These are phyloP conservation scores for Phalaenopsis equestris DNA, from an alignment of 106 monocot genomes.

Conservation along the genomic window DNA sequence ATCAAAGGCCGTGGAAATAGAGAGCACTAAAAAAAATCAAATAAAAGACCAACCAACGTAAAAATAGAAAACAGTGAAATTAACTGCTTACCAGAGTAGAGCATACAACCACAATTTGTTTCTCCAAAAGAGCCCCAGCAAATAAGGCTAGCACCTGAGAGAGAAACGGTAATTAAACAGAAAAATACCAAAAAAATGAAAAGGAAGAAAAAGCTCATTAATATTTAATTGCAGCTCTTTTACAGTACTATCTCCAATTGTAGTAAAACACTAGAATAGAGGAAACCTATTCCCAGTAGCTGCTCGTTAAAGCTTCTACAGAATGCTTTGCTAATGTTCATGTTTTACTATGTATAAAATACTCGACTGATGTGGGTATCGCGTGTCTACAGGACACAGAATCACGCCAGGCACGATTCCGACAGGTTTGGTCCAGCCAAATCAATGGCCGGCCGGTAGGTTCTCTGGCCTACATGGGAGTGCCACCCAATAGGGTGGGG, in stretches of 20 bases:
- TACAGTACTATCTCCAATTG: neutral
- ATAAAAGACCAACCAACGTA: neutral
- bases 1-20: neutral
- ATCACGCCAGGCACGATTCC: no score
- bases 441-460: no score
- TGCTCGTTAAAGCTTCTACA: neutral
- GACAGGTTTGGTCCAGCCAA: no score
- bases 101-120: slow-evolving; percentile 89
- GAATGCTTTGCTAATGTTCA: neutral
- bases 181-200: neutral
- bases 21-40: neutral
- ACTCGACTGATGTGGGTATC: no score
- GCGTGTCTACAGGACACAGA: no score
- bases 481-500: no score
- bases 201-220: neutral
- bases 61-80: neutral
- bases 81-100: slow-evolving; percentile 79
- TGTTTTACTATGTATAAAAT: neutral
- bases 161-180: slow-evolving; percentile 2
- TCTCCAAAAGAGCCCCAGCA: slow-evolving; percentile 95
- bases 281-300: neutral
- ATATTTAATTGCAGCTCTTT: neutral
- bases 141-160: slow-evolving; percentile 73
- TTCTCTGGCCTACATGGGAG: no score
- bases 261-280: neutral